These are phyloP conservation scores for Trebouxia sp. DNA, from an alignment of 139 green algal genomes.

Conservation along the genomic window DNA sequence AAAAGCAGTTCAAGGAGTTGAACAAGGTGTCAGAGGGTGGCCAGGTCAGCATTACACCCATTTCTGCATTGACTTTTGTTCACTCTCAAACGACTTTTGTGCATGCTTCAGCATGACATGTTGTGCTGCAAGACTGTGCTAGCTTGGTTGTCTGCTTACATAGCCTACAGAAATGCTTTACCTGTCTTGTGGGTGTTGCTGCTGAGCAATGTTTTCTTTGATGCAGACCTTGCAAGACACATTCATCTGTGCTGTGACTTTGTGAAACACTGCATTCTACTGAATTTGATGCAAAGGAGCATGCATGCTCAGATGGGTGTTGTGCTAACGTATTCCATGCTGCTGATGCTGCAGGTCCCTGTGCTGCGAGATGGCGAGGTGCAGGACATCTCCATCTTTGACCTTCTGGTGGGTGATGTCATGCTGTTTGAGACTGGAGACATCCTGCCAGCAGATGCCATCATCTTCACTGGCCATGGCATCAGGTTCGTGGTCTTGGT, in stretches of 20 bases:
- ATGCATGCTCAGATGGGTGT: too few species aligned
- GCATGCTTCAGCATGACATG: not conserved
- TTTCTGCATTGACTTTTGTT: not conserved
- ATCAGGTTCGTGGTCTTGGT: conserved; percentile 56
- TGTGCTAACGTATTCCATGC: too few species aligned
- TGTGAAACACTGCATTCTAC: too few species aligned
- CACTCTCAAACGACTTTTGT: too few species aligned
- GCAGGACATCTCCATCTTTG: conserved; percentile 47
- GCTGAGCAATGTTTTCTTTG: too few species aligned
- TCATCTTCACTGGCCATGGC: conserved; percentile 65
- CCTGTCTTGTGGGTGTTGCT: too few species aligned
- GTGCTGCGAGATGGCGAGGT: conserved; percentile 60
- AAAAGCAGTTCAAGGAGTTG: conserved; percentile 84
- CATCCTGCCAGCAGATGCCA: conserved; percentile 79
- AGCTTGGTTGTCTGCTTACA: not conserved
- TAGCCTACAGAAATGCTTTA: too few species aligned
- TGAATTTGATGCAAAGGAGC: too few species aligned
- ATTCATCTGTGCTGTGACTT: too few species aligned
- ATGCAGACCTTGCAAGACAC: too few species aligned
- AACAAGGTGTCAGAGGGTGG: conserved; percentile 64
- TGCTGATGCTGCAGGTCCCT: conserved; percentile 53
- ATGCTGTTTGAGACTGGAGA: conserved; percentile 81
- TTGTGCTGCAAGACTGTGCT: not conserved
- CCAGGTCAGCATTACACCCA: conserved; percentile 46
- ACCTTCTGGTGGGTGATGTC: conserved; percentile 82